Evolutionary conservation across 768 basidiomycete genomes (phyloP).

Genomic region (Saitozyma podzolica): DNA sequence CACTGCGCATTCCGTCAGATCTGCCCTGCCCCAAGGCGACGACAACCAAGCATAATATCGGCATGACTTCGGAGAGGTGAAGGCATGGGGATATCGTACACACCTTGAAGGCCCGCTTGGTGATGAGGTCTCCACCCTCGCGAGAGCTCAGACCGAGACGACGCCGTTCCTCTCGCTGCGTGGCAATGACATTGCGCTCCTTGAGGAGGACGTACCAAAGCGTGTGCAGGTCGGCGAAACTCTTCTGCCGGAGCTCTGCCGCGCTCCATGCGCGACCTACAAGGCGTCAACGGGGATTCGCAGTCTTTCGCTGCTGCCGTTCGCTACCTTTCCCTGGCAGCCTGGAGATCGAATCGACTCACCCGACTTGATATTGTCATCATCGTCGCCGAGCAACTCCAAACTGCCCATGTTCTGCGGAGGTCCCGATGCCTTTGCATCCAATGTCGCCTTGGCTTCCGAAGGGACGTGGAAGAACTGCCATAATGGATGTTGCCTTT

Average conservation of each 20-base stretch:
- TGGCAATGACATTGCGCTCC: conserved; percentile 86
- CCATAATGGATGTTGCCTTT: conserved; percentile 43
- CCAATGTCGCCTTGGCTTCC: not conserved
- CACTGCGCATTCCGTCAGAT: conserved; percentile 58
- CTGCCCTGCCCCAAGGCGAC: not conserved
- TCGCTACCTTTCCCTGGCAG: not conserved
- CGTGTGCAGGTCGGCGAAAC: conserved; percentile 87
- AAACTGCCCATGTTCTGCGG: conserved; percentile 30
- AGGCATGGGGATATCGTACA: conserved; percentile 10
- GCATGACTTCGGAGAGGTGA: not conserved
- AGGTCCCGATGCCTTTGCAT: no score
- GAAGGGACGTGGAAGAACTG: conserved; percentile 47
- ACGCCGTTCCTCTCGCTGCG: conserved; percentile 76
- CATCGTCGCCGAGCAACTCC: conserved; percentile 23
- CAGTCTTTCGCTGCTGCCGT: not conserved
- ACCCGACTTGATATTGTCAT: conserved; percentile 34
- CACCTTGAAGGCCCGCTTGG: conserved; percentile 45
- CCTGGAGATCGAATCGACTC: conserved; percentile 7
- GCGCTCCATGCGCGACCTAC: conserved; percentile 85
- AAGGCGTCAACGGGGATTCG: not conserved
- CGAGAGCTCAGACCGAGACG: conserved; percentile 57
- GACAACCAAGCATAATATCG: not conserved
- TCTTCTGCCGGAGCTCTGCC: conserved; percentile 81
- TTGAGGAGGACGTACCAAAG: conserved; percentile 89
- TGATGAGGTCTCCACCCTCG: conserved; percentile 44